Evolutionary conservation across 805 yeast genomes (phyloP).

Genomic region (Blastobotrys peoriensis): DNA sequence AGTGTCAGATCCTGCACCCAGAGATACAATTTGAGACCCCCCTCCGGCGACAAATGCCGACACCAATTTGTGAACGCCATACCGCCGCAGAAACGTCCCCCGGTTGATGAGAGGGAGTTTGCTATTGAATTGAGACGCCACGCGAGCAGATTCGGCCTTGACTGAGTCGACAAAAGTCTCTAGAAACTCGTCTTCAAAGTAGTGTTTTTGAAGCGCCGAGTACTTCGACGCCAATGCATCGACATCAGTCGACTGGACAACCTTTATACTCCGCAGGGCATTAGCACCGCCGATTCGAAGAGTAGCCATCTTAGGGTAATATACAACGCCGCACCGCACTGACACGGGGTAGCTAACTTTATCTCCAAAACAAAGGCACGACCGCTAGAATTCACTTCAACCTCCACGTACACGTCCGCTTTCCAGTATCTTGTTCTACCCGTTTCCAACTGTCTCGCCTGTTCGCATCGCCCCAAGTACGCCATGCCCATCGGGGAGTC

Average conservation of each 20-base stretch:
- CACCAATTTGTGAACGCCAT: constrained; percentile 39
- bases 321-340: too few species aligned
- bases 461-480: too few species aligned
- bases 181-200: constrained; percentile 39
- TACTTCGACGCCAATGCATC: constrained; percentile 53
- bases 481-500: too few species aligned
- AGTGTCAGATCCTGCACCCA: constrained; percentile 83
- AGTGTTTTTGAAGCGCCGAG: constrained; percentile 41
- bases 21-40: constrained; percentile 46
- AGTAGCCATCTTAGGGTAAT: too few species aligned
- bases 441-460: too few species aligned
- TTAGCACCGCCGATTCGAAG: neutral
- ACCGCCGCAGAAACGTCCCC: constrained; percentile 52
- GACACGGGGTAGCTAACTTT: too few species aligned
- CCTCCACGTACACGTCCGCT: too few species aligned
- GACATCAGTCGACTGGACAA: constrained; percentile 50
- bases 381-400: too few species aligned
- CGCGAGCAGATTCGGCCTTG: constrained; percentile 9
- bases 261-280: constrained; percentile 33
- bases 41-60: constrained; percentile 27
- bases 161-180: constrained; percentile 19
- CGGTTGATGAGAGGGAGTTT: constrained; percentile 57
- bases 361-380: too few species aligned
- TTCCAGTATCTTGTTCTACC: too few species aligned
- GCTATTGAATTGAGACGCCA: constrained; percentile 18